phyloP scores from a whole-genome alignment of 768 basidiomycete genomes.

The Serendipita sp. region DNA sequence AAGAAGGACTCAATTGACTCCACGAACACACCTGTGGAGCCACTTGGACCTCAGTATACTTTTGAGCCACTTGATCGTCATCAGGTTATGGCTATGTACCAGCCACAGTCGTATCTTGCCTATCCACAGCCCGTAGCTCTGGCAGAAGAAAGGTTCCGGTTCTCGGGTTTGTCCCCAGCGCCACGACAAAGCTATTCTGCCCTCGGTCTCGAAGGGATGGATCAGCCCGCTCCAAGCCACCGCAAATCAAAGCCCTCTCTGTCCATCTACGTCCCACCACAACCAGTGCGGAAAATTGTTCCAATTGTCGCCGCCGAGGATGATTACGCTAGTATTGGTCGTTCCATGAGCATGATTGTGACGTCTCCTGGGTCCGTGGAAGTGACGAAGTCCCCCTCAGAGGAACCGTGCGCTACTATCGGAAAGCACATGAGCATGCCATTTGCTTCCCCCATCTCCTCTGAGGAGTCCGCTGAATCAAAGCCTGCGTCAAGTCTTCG shows the following conservation, averaged over 20 bases:
- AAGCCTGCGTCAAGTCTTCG: background rate
- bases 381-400: background rate
- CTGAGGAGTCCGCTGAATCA: background rate
- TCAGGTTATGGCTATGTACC: background rate
- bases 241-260: background rate
- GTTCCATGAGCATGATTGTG: background rate
- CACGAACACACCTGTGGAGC: background rate
- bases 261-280: constrained; percentile 4
- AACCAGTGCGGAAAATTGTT: background rate
- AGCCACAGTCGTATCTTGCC: background rate
- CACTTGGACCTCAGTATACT: background rate
- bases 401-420: background rate
- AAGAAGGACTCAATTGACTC: constrained; percentile 4
- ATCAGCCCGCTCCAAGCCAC: background rate
- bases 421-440: background rate
- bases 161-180: background rate
- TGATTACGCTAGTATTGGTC: background rate
- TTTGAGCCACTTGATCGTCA: background rate
- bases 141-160: background rate
- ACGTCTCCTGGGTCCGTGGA: background rate
- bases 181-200: background rate
- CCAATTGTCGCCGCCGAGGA: background rate
- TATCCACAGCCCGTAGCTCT: background rate
- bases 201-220: constrained; percentile 1
- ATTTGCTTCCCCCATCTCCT: background rate